Evolutionary conservation across 345 rosid genomes (phyloP), one percentile per base, ranked within the genome.

Genomic region (Populus ilicifolia): DNA sequence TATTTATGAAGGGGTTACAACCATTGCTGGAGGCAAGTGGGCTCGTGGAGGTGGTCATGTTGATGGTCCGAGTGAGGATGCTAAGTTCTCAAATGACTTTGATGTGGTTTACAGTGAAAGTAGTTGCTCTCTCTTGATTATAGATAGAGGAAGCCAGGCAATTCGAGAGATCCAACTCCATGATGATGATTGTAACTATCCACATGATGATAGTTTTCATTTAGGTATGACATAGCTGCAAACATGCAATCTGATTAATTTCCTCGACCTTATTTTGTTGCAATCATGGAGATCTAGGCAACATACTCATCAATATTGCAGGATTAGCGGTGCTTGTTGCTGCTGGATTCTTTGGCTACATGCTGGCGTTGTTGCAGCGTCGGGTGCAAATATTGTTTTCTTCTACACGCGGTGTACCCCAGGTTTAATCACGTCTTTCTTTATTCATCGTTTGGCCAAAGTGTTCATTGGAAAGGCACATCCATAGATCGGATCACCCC

Each of bases 81-180:
- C 94, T 0, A 96, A 88, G 76, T 91, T 93, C 80, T 96, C 99
- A 1, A 84, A 89, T 77, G 97, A 96, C 78, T 93, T 93, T 79
- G 99, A 96, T 81, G 72, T 92, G 74, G 87, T 90, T 50, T 96
- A 91, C 52, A 75, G 89, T 59, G 90, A 86, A 78, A 89, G 91
- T 65, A 92, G 89, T 81, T 93, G 98, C 83, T 92, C 99, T 75
- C 92, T 96, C 74, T 48, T 93, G 84, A 87, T 96, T 69, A 73
- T 91, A 78, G 99, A 96, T 80, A 87, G 96, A 85, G 99, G 94
- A 33, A 88, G 91, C 80, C 98, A 90, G 83, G 90, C 94, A 70
- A 88, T 96, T 72, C 88, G 93, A 56, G 98, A 96, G 89, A 92
- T 96, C 73, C 94, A 90, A 79, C 94, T 96, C 75, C 87, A 88